Evolutionary conservation across 768 basidiomycete species (phyloP).

Genomic region (Leccinum fibrillosum): DNA sequence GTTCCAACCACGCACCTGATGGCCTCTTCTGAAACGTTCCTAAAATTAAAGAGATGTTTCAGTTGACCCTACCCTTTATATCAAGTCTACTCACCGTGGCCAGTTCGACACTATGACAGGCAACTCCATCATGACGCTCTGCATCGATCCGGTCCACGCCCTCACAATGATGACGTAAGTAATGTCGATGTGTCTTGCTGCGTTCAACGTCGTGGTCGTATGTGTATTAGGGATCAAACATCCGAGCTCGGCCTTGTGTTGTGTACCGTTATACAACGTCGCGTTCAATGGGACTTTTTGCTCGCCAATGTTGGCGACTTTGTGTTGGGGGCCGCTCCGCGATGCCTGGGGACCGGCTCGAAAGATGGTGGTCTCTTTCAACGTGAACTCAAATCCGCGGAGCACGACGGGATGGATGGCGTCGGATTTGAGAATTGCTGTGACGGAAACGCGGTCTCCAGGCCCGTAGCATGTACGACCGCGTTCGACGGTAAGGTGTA

Average conservation of each 20-base stretch:
- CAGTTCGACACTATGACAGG: slow-evolving; percentile 84
- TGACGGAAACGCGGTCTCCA: slow-evolving; percentile 73
- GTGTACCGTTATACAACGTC: slow-evolving; percentile 70
- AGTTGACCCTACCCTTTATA: not conserved
- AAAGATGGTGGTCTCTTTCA: slow-evolving; percentile 76
- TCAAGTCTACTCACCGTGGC: slow-evolving; percentile 57
- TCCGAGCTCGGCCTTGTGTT: slow-evolving; percentile 68
- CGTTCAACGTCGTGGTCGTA: slow-evolving; percentile 76
- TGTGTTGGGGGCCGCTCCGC: slow-evolving; percentile 57
- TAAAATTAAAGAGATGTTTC: slow-evolving; percentile 24
- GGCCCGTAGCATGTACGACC: slow-evolving; percentile 81
- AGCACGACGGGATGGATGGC: slow-evolving; percentile 64
- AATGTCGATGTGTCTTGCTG: slow-evolving; percentile 83
- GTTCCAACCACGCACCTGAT: slow-evolving; percentile 38
- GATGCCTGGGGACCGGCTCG: slow-evolving; percentile 54
- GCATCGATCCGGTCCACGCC: slow-evolving; percentile 69
- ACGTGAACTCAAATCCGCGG: slow-evolving; percentile 78
- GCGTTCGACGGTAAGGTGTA: slow-evolving; percentile 75
- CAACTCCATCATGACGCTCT: slow-evolving; percentile 65
- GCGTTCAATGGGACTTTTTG: slow-evolving; percentile 69
- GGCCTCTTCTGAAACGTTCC: slow-evolving; percentile 70
- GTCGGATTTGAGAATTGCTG: slow-evolving; percentile 71
- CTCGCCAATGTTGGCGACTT: slow-evolving; percentile 56
- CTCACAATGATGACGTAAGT: slow-evolving; percentile 75
- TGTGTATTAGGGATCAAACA: slow-evolving; percentile 70